Percentiles rank a stretch among this genome's conserved stretches.
Evolutionary conservation across 2,329 filamentous ascomycete species (phyloP).

Genomic region (Escovopsis weberi): DNA sequence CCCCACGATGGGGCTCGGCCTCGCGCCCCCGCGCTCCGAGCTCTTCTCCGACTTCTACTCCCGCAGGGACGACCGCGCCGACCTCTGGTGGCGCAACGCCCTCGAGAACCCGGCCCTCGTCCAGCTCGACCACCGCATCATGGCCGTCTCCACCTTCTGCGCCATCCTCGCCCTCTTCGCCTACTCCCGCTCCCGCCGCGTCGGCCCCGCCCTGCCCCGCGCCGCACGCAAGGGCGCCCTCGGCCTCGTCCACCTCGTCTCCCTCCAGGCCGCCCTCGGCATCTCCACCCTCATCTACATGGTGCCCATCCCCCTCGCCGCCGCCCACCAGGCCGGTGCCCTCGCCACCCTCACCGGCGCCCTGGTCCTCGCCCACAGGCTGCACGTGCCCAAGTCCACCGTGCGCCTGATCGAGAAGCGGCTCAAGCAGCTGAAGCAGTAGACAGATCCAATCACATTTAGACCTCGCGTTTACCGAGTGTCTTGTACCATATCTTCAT

Average conservation of each 20-base stretch:
- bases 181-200: slow-evolving; percentile 56
- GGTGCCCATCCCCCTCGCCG: slow-evolving; percentile 76
- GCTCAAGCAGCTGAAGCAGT: slow-evolving; percentile 19
- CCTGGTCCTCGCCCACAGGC: slow-evolving; percentile 61
- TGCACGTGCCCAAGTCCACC: slow-evolving; percentile 57
- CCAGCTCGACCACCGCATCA: slow-evolving; percentile 86
- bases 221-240: slow-evolving; percentile 54
- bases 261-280: slow-evolving; percentile 69
- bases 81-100: slow-evolving; percentile 94
- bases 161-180: slow-evolving; percentile 64
- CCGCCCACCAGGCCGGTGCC: slow-evolving; percentile 83
- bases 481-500: background rate
- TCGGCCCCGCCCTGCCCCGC: slow-evolving; percentile 44
- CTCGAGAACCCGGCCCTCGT: slow-evolving; percentile 93
- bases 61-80: slow-evolving; percentile 59
- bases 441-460: background rate
- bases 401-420: slow-evolving; percentile 43
- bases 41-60: slow-evolving; percentile 79
- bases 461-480: background rate
- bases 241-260: slow-evolving; percentile 71
- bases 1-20: slow-evolving; percentile 78
- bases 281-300: slow-evolving; percentile 89
- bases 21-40: slow-evolving; percentile 69
- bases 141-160: slow-evolving; percentile 80
- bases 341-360: slow-evolving; percentile 73